Conservation (phyloP, 345 rosid genomes). For the Limnanthes douglasii region DNA sequence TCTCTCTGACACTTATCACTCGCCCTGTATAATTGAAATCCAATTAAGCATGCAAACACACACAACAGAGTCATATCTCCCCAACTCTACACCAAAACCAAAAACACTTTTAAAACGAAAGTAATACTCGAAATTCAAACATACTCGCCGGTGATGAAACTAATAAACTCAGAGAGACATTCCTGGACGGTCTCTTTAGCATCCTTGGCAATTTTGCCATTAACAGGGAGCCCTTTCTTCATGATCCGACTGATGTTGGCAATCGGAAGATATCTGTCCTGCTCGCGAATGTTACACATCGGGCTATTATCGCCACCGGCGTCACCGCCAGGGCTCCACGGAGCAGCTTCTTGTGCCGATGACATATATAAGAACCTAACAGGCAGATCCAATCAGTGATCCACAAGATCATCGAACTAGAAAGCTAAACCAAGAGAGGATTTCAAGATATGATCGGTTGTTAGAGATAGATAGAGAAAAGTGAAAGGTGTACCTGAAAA, state of each 20-base stretch:
- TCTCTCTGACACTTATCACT: slow-evolving; percentile 81
- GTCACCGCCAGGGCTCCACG: slow-evolving; percentile 1
- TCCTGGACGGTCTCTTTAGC: background rate
- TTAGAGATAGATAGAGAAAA: no score
- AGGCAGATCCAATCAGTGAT: no score
- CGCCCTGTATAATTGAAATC: slow-evolving; percentile 43
- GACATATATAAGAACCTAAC: no score
- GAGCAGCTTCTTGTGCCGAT: no score
- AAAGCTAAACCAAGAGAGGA: no score
- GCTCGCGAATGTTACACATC: background rate
- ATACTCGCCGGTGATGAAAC: background rate
- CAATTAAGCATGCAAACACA: no score
- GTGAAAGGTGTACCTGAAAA: no score
- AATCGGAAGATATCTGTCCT: slow-evolving; percentile 3
- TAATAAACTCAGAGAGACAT: slow-evolving; percentile 3
- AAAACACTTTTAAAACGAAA: no score
- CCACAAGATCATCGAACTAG: no score
- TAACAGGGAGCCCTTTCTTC: slow-evolving; percentile 1
- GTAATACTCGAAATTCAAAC: background rate
- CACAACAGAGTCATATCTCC: no score
- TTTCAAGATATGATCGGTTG: no score
- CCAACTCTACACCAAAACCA: no score
- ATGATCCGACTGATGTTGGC: slow-evolving; percentile 3
- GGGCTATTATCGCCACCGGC: background rate
- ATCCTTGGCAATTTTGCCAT: slow-evolving; percentile 1